A percentile compares a stretch with the other conserved stretches of the same genome.
These are phyloP conservation scores for Penicillium palitans DNA, from an alignment of 2,329 filamentous ascomycete species.

Conservation along the genomic window DNA sequence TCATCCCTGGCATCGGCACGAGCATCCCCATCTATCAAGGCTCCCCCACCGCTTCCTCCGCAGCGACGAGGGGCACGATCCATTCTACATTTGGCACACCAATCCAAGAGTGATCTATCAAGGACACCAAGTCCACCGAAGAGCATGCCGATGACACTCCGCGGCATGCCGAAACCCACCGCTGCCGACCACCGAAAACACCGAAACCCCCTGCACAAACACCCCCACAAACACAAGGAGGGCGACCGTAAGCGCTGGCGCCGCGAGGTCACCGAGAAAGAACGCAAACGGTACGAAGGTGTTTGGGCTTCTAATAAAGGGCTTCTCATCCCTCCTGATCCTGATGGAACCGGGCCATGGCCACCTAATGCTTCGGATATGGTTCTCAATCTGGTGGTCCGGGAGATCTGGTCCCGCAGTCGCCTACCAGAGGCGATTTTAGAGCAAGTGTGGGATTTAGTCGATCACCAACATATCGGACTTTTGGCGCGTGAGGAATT, in stretches of 20 bases:
- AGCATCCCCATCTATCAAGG: slow-evolving; percentile 40
- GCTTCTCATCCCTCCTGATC: slow-evolving; percentile 32
- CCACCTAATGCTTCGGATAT: slow-evolving; percentile 36
- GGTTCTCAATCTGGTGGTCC: slow-evolving; percentile 49
- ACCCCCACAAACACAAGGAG: slow-evolving; percentile 52
- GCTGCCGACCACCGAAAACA: slow-evolving; percentile 36
- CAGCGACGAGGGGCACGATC: slow-evolving; percentile 40
- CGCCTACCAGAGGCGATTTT: slow-evolving; percentile 41
- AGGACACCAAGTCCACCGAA: slow-evolving; percentile 40
- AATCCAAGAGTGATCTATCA: slow-evolving; percentile 30
- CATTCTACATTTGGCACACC: slow-evolving; percentile 36
- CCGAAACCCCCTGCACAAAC: slow-evolving; percentile 43
- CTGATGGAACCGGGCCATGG: slow-evolving; percentile 17
- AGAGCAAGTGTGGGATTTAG: slow-evolving; percentile 50
- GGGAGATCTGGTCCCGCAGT: slow-evolving; percentile 53
- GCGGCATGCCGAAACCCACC: slow-evolving; percentile 38
- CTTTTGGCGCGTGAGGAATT: slow-evolving; percentile 49
- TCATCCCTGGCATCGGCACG: slow-evolving; percentile 49
- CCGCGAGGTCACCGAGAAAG: slow-evolving; percentile 45
- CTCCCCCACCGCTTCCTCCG: slow-evolving; percentile 42
- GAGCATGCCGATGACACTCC: slow-evolving; percentile 45
- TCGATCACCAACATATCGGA: slow-evolving; percentile 40
- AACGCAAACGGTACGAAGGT: slow-evolving; percentile 52
- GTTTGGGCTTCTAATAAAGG: slow-evolving; percentile 54
- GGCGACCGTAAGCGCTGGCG: slow-evolving; percentile 50